phyloP scores from a whole-genome alignment of 805 yeast species.

The Lipomyces yamanashiensis region DNA sequence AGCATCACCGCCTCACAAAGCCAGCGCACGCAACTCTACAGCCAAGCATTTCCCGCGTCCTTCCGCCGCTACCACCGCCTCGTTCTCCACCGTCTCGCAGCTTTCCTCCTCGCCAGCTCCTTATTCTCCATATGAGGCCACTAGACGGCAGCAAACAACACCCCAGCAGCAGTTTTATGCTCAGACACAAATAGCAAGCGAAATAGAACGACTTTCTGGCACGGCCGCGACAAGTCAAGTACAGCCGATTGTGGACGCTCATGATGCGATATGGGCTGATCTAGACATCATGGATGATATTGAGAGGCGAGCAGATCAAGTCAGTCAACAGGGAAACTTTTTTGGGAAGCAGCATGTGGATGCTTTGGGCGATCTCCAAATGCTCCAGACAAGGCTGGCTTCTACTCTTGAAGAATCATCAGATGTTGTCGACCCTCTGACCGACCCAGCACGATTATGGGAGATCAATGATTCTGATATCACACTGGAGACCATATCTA shows the following conservation, averaged over 20 bases:
- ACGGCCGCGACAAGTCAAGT: conserved; percentile 10
- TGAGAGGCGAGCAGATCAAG: conserved; percentile 56
- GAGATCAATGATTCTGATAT: conserved; percentile 29
- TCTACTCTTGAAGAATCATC: conserved; percentile 47
- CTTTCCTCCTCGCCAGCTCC: not conserved
- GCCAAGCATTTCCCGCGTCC: conserved; percentile 4
- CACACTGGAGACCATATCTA: conserved; percentile 29
- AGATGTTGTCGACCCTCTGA: conserved; percentile 36
- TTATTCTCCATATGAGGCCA: not conserved
- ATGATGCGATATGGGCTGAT: conserved; percentile 84
- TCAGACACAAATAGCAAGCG: conserved; percentile 17
- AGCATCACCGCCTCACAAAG: conserved; percentile 1
- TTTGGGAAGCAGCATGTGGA: conserved; percentile 53
- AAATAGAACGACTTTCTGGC: conserved; percentile 23
- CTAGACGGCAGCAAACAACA: not conserved
- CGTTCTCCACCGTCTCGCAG: conserved; percentile 4
- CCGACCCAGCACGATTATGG: conserved; percentile 39
- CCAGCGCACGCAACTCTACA: conserved; percentile 5
- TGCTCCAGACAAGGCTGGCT: conserved; percentile 58
- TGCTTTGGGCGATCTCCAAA: conserved; percentile 58
- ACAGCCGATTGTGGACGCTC: conserved; percentile 51
- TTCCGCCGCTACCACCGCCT: conserved; percentile 3
- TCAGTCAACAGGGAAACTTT: conserved; percentile 43
- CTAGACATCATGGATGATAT: conserved; percentile 86
- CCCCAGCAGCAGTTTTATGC: conserved; percentile 3